These are phyloP conservation scores for Trichoderma parareesei DNA, from an alignment of 495 filamentous ascomycete genomes.

Conservation along the genomic window DNA sequence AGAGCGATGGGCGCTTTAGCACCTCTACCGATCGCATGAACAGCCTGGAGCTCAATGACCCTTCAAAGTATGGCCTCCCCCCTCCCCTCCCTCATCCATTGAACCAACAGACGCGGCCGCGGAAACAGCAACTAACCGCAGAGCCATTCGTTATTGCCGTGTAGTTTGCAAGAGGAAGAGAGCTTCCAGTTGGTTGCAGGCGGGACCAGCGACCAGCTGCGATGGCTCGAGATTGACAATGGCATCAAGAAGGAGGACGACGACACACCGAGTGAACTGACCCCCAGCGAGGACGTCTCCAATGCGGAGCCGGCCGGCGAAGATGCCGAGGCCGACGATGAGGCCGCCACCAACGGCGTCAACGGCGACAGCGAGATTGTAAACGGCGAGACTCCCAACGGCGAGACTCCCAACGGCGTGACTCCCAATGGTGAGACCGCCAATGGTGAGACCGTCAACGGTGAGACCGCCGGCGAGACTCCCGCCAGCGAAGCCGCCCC, in stretches of 20 bases:
- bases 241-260: background rate
- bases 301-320: background rate
- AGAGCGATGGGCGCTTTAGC: background rate
- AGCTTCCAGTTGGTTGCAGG: slow-evolving; percentile 4
- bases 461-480: background rate
- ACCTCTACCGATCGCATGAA: background rate
- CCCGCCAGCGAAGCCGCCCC: background rate
- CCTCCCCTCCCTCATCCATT: background rate
- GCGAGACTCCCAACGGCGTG: background rate
- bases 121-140: background rate
- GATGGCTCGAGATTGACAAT: slow-evolving; percentile 3
- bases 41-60: background rate
- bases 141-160: too few relatives aligned
- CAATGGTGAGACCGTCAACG: background rate
- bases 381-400: background rate
- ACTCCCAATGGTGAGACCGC: background rate
- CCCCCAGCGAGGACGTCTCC: background rate
- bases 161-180: background rate
- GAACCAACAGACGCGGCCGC: background rate
- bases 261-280: background rate
- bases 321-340: background rate
- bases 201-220: slow-evolving; percentile 7
- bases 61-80: background rate
- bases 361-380: background rate
- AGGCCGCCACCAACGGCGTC: background rate